These are phyloP conservation scores for Polygonum maritimum DNA, from an alignment of 148 eudicot genomes.

Conservation along the genomic window DNA sequence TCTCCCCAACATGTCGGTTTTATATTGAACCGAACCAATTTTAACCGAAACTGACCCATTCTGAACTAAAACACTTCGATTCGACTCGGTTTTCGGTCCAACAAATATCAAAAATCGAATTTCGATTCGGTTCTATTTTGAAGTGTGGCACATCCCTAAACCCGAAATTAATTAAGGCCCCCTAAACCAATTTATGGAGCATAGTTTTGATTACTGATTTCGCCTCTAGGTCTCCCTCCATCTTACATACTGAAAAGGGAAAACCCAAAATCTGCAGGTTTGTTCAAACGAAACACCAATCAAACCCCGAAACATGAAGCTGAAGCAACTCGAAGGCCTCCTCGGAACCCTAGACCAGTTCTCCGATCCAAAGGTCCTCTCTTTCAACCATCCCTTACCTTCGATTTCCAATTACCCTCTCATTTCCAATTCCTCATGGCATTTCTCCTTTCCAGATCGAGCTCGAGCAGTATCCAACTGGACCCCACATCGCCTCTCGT, in stretches of 20 bases:
- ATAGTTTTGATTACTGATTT: no score
- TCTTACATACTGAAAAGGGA: neutral
- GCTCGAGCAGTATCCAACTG: conserved; percentile 95
- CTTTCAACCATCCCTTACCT: neutral
- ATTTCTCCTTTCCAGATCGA: conserved; percentile 49
- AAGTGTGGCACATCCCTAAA: no score
- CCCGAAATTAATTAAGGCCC: no score
- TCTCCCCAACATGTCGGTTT: no score
- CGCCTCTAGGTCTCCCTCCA: neutral
- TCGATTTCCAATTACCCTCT: neutral
- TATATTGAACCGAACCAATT: no score
- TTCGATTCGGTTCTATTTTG: no score
- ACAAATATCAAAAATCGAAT: no score
- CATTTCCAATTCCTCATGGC: neutral
- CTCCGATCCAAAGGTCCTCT: conserved; percentile 7
- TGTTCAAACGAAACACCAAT: neutral
- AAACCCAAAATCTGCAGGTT: no score
- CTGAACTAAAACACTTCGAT: no score
- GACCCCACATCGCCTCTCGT: conserved; percentile 92
- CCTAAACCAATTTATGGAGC: no score
- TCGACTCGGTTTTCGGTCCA: no score
- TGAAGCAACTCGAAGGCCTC: conserved; percentile 82
- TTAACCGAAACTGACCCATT: no score
- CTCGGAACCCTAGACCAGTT: conserved; percentile 86
- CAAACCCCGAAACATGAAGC: conserved; percentile 54